Base-by-base conservation (phyloP, 2,329 filamentous ascomycete genomes). In the Emergomyces pasteurianus region DNA sequence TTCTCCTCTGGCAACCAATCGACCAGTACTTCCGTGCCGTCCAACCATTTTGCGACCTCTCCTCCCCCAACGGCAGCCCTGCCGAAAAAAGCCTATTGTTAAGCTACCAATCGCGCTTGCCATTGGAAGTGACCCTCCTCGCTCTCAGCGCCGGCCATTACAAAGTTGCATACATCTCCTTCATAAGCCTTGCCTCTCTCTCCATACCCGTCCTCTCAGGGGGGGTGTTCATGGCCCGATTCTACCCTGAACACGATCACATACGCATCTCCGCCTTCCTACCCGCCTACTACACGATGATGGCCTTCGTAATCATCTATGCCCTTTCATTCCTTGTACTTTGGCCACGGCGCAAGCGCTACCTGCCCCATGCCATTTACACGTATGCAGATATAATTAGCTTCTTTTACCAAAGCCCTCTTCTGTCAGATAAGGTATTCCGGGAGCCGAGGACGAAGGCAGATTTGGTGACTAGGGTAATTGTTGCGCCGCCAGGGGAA, bases 321-420 rank as follows among this genome's bases (percentile, higher is more conserved):
- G 78, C 86, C 12, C 66, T 84, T n/a, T 84, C 81, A 14, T 78
- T 92, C 58, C 70, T 83, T 49, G 73, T 83, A 6, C 75, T 90
- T 61, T 75, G 88, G 66, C 87, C 87, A 0, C 75, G 78, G 14
- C 81, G 88, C 16, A 75, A 78, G 49, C 77, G 80, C 46, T 83
- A 86, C 49, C 81, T 95, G 1, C 90, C 90, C 0, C 90, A 95
- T 70, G 80, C 81, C 5, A 85, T 89, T 47, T 83, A 81, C 63
- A 89, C 83, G 54, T 79, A 95, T 21, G 88, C 88, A 1, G 90
- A 92, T 70, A 79, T 92, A 26, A 81, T 95, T 66, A 87, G 85
- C 69, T 92, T 92, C 71, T 79, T 92, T 49, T 85, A 89, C 62
- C 86, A 86, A 66, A 86, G 86, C 50, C 86, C 87, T 28, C 77